phyloP scores from a whole-genome alignment of 2,329 filamentous ascomycete species.

The Leptographium lundbergii region DNA sequence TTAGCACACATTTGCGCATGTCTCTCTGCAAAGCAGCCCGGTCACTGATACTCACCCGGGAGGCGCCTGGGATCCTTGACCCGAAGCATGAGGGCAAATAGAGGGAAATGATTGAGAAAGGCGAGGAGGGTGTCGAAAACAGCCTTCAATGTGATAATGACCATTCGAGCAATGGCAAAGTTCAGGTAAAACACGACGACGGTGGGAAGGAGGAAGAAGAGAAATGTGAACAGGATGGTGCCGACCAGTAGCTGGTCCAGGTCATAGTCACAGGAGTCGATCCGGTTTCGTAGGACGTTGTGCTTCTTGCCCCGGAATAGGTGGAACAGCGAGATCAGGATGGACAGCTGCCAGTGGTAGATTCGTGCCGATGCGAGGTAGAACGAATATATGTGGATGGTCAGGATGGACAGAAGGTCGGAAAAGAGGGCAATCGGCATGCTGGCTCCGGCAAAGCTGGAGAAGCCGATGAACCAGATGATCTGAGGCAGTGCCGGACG shows the following conservation, averaged over 20 bases:
- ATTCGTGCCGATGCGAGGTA: slow-evolving; percentile 95
- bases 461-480: slow-evolving; percentile 87
- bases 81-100: slow-evolving; percentile 92
- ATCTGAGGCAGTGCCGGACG: slow-evolving; percentile 72
- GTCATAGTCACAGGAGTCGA: slow-evolving; percentile 98
- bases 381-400: slow-evolving; percentile 94
- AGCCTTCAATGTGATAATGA: slow-evolving; percentile 87
- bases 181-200: slow-evolving; percentile 95
- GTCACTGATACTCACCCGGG: slow-evolving; percentile 45
- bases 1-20: slow-evolving; percentile 7
- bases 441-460: slow-evolving; percentile 88
- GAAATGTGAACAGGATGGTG: slow-evolving; percentile 88
- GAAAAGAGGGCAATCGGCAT: slow-evolving; percentile 96
- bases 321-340: slow-evolving; percentile 95
- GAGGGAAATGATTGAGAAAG: slow-evolving; percentile 90
- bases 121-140: slow-evolving; percentile 82
- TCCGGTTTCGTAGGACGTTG: slow-evolving; percentile 91
- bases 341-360: slow-evolving; percentile 96
- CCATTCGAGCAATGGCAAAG: slow-evolving; percentile 87
- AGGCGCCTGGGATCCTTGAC: slow-evolving; percentile 85
- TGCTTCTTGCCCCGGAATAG: slow-evolving; percentile 97
- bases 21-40: neutral
- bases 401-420: slow-evolving; percentile 80
- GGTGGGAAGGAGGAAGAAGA: slow-evolving; percentile 90
- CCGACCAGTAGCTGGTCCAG: slow-evolving; percentile 91